Base-by-base conservation (phyloP, 352 stramenopile genomes). In the Globisporangium paddicum region DNA sequence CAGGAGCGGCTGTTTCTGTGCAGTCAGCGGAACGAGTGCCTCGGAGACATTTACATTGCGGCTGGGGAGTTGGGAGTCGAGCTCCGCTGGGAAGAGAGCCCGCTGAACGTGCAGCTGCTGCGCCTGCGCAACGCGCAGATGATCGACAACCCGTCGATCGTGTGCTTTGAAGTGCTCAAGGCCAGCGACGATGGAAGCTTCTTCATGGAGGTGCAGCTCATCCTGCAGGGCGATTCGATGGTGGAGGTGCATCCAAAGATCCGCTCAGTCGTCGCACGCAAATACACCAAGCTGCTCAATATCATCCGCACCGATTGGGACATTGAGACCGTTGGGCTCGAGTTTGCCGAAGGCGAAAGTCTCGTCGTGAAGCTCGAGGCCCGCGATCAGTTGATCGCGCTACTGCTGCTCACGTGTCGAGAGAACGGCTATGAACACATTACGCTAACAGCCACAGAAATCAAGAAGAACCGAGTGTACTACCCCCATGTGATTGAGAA, bases 1-100 rank as follows among this genome's bases (percentile, higher is more conserved):
- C 73, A 89, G 14, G 78, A 89, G 55, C 77, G 77, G 3, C 69
- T 91, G 14, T 91, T 91, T 55, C 69, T 86, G 3, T 89, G 79
- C 65, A 63, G 54, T 16, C 72, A 81, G 37, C 70, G 82, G 34
- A 69, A 78, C 47, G 69, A 87, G 42, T 91, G 82, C 59, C 56
- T 91, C 28, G 70, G 72, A 21, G 67, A 86, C 44, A 88, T 91
- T 54, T 59, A 75, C 10, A 61, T 68, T 0, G 77, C 79, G 1
- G 76, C 79, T 0, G 68, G 64, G 0, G 64, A 78, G 0, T 66
- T 86, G 0, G 82, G 82, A 0, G 63, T 88, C 1, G 40, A 67
- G 21, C 34, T 89, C 9, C 60, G 55, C 38, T 69, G 80, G 50
- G 67, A 60, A 7, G 66, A 75, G 40, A 79, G 60, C 41, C 54